Conservation (phyloP, 1,284 basidiomycete genomes). For the Rhodotorula sp. region DNA sequence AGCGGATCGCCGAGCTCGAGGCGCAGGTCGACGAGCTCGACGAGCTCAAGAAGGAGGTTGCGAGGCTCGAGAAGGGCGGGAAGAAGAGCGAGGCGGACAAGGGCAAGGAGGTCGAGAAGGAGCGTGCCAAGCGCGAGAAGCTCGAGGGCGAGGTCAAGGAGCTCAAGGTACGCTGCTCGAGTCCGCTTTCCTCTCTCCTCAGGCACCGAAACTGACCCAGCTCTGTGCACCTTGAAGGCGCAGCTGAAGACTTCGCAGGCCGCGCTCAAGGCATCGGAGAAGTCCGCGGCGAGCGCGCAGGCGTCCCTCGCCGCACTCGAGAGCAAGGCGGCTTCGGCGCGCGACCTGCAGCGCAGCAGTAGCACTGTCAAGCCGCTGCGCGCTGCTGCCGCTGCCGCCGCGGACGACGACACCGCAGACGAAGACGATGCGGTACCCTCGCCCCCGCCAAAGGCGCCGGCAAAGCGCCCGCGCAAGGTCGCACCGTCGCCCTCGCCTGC, state of each 20-base stretch:
- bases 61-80: constrained; percentile 8
- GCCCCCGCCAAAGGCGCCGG: background rate
- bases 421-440: background rate
- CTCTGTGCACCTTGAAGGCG: background rate
- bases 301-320: constrained; percentile 6
- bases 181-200: background rate
- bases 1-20: constrained; percentile 10
- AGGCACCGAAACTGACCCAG: background rate
- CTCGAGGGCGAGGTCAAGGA: constrained; percentile 30
- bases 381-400: background rate
- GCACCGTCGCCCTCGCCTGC: background rate
- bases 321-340: background rate
- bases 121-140: constrained; percentile 13
- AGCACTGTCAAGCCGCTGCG: constrained; percentile 18
- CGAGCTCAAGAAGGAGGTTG: constrained; percentile 8
- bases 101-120: constrained; percentile 22
- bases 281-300: constrained; percentile 6
- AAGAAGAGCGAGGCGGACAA: constrained; percentile 12
- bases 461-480: constrained; percentile 4
- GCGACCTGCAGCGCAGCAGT: constrained; percentile 4
- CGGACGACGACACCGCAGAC: background rate
- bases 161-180: constrained; percentile 28
- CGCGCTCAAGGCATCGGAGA: constrained; percentile 24
- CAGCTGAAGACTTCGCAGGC: constrained; percentile 24
- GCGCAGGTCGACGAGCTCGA: background rate